A percentile compares a stretch with the other conserved stretches of the same genome.
phyloP scores from a whole-genome alignment of 139 green algal genomes.

The Chlamydomonas eustigma region DNA sequence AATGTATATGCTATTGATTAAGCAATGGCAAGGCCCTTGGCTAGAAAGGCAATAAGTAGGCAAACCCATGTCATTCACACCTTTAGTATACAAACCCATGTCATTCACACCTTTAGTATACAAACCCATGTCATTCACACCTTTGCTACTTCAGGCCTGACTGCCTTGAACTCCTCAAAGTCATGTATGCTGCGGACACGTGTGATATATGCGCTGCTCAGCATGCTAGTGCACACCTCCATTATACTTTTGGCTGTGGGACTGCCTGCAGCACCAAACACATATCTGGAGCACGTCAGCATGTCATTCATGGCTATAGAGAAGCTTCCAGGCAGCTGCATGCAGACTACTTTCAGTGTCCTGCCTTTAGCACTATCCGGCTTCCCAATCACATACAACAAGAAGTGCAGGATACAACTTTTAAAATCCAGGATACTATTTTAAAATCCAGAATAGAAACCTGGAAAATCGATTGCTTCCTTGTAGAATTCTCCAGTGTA shows the following conservation, averaged over 20 bases:
- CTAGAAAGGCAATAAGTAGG: neutral
- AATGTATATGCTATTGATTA: neutral
- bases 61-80: neutral
- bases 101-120: neutral
- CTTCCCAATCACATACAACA: too few species aligned
- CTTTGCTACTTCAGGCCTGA: neutral
- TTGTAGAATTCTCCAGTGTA: slow-evolving; percentile 25
- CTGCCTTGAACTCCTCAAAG: slow-evolving; percentile 11
- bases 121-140: neutral
- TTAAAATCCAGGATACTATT: too few species aligned
- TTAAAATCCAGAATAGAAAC: neutral
- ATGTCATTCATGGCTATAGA: neutral
- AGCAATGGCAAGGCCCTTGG: neutral
- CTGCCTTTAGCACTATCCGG: neutral
- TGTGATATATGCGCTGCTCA: slow-evolving; percentile 2
- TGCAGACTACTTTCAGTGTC: neutral
- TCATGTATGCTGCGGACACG: neutral
- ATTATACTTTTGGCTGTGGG: neutral
- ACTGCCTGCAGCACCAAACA: neutral
- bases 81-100: neutral
- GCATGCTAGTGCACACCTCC: neutral
- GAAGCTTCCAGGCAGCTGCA: neutral
- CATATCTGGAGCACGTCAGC: neutral
- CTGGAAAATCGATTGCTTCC: slow-evolving; percentile 14
- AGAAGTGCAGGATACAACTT: too few species aligned